These are phyloP conservation scores for Pythium apleroticum DNA, from an alignment of 352 stramenopile genomes.

Conservation along the genomic window DNA sequence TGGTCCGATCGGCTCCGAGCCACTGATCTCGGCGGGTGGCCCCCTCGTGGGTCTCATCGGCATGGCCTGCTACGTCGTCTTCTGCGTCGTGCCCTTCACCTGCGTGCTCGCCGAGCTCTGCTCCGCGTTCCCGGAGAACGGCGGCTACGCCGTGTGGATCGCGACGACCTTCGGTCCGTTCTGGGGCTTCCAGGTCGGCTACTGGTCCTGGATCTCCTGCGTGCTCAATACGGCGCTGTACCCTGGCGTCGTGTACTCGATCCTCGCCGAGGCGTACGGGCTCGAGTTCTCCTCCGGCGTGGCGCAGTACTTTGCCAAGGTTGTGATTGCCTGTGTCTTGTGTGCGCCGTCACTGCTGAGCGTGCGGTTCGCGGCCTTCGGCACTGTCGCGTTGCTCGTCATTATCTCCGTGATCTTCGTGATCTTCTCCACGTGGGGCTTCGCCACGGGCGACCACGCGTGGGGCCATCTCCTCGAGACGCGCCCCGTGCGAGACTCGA, in stretches of 20 bases:
- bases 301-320: conserved; percentile 35
- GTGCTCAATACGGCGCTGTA: conserved; percentile 83
- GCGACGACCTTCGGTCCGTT: conserved; percentile 54
- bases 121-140: not conserved
- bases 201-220: conserved; percentile 60
- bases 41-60: conserved; percentile 59
- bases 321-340: conserved; percentile 32
- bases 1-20: conserved; percentile 31
- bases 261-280: not conserved
- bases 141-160: conserved; percentile 70
- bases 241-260: conserved; percentile 59
- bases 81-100: conserved; percentile 85
- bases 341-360: conserved; percentile 40
- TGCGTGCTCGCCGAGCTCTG: conserved; percentile 45
- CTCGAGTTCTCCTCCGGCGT: conserved; percentile 20
- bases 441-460: not conserved
- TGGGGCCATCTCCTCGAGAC: conserved; percentile 1
- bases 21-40: conserved; percentile 29
- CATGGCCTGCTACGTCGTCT: conserved; percentile 71
- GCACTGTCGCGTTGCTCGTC: conserved; percentile 24
- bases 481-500: not conserved
- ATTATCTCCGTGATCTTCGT: conserved; percentile 22
- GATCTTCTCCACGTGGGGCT: not conserved
- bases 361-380: conserved; percentile 26
- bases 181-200: conserved; percentile 64